Evolutionary conservation across 2,329 filamentous ascomycete species (phyloP).

Genomic region (Curvularia sp.): DNA sequence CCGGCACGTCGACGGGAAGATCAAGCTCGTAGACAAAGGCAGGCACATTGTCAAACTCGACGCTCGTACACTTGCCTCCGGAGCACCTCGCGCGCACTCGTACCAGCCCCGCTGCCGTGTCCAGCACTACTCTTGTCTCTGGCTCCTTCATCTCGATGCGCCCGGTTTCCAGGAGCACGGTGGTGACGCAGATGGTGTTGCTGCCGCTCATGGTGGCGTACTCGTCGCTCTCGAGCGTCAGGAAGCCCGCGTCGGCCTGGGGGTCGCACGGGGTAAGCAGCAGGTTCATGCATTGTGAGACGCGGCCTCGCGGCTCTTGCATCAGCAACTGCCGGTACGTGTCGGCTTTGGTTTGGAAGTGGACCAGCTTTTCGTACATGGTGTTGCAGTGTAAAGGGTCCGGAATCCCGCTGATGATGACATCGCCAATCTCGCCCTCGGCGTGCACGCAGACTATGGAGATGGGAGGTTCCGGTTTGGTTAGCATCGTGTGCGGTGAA

Average conservation of each 20-base stretch:
- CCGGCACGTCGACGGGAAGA: constrained; percentile 52
- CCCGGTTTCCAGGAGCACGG: constrained; percentile 58
- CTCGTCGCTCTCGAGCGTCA: constrained; percentile 58
- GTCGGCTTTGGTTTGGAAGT: constrained; percentile 55
- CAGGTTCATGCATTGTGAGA: constrained; percentile 54
- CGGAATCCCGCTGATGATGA: constrained; percentile 58
- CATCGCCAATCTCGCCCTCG: constrained; percentile 58
- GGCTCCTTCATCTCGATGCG: constrained; percentile 58
- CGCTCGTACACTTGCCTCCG: constrained; percentile 54
- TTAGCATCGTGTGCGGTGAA: not conserved
- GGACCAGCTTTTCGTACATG: constrained; percentile 59
- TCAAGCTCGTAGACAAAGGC: constrained; percentile 55
- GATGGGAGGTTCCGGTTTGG: constrained; percentile 1
- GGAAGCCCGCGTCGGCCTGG: constrained; percentile 55
- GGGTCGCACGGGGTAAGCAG: constrained; percentile 56
- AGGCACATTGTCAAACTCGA: constrained; percentile 57
- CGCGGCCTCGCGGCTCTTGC: constrained; percentile 57
- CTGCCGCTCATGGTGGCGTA: constrained; percentile 57
- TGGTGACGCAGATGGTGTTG: constrained; percentile 56
- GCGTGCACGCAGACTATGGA: constrained; percentile 41
- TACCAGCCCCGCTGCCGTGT: constrained; percentile 57
- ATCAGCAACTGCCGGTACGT: constrained; percentile 54
- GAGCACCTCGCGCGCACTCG: constrained; percentile 53
- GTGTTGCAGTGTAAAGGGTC: constrained; percentile 53
- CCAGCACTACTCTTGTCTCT: constrained; percentile 51